These are phyloP conservation scores for Ajuga chamaepitys DNA, from an alignment of 257 asterid genomes.

Conservation along the genomic window DNA sequence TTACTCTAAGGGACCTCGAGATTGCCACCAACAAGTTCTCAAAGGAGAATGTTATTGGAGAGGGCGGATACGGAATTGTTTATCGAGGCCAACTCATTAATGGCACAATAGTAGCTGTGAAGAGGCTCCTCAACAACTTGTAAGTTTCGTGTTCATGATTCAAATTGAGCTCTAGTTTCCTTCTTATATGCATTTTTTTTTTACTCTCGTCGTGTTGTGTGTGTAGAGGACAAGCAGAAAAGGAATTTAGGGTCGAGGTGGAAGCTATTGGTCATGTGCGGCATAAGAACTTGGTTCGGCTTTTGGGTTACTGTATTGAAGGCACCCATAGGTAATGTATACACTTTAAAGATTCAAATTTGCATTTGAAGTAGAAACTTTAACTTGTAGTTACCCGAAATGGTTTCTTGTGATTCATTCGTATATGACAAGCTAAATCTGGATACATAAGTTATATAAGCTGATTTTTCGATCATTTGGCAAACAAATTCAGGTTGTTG, in stretches of 20 bases:
- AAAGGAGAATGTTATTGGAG: constrained; percentile 67
- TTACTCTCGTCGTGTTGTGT: background rate
- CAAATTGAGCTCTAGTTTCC: background rate
- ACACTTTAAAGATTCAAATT: no score
- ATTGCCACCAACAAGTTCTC: constrained; percentile 55
- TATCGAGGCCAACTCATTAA: constrained; percentile 58
- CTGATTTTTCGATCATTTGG: no score
- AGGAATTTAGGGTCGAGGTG: constrained; percentile 84
- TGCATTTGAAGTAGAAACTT: no score
- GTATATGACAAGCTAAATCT: background rate
- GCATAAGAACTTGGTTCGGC: constrained; percentile 80
- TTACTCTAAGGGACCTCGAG: constrained; percentile 77
- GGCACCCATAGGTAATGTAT: constrained; percentile 65
- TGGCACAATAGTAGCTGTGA: constrained; percentile 72
- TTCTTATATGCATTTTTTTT: background rate
- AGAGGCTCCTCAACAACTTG: constrained; percentile 77
- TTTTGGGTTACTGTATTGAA: constrained; percentile 82
- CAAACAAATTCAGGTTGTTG: constrained; percentile 46
- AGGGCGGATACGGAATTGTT: constrained; percentile 91
- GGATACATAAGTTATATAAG: background rate
- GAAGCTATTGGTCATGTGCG: constrained; percentile 92
- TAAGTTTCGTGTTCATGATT: constrained; percentile 32
- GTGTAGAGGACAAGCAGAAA: constrained; percentile 85
- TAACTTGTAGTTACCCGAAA: no score
- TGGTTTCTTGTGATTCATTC: background rate